These are phyloP conservation scores for Epichloe gansuensis DNA, from an alignment of 2,329 filamentous ascomycete genomes.

Conservation along the genomic window DNA sequence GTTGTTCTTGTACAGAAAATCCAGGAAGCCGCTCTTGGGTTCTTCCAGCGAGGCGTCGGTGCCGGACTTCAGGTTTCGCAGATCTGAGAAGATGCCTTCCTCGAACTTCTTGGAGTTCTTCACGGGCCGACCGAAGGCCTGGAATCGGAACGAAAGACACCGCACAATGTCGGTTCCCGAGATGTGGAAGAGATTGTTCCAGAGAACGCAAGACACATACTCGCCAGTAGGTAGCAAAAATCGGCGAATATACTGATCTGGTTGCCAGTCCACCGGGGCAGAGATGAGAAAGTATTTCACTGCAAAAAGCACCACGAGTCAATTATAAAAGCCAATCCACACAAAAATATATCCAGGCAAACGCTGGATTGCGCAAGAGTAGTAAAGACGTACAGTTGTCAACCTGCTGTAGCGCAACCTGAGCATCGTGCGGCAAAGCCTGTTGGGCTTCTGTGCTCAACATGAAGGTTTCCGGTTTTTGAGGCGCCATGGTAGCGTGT, in stretches of 20 bases:
- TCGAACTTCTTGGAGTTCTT: constrained; percentile 99
- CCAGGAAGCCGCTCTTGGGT: constrained; percentile 94
- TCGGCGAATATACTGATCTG: constrained; percentile 89
- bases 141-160: constrained; percentile 95
- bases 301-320: constrained; percentile 22
- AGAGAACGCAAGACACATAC: constrained; percentile 96
- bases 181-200: constrained; percentile 99
- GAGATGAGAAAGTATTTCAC: constrained; percentile 99
- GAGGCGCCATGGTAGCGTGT: constrained; percentile 77
- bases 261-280: constrained; percentile 93
- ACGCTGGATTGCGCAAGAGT: not conserved
- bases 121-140: constrained; percentile 93
- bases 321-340: not conserved
- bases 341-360: too few species aligned
- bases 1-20: constrained; percentile 99
- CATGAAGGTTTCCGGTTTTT: constrained; percentile 98
- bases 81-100: constrained; percentile 96
- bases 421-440: constrained; percentile 86
- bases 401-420: constrained; percentile 94
- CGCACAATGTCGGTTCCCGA: constrained; percentile 97
- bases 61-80: constrained; percentile 95
- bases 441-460: constrained; percentile 94
- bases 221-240: constrained; percentile 94
- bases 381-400: constrained; percentile 67
- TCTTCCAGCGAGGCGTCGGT: constrained; percentile 97